Evolutionary conservation across 257 asterid species (phyloP), one percentile per base, ranked within the genome.

Genomic region (Fraxinus cuspidata): DNA sequence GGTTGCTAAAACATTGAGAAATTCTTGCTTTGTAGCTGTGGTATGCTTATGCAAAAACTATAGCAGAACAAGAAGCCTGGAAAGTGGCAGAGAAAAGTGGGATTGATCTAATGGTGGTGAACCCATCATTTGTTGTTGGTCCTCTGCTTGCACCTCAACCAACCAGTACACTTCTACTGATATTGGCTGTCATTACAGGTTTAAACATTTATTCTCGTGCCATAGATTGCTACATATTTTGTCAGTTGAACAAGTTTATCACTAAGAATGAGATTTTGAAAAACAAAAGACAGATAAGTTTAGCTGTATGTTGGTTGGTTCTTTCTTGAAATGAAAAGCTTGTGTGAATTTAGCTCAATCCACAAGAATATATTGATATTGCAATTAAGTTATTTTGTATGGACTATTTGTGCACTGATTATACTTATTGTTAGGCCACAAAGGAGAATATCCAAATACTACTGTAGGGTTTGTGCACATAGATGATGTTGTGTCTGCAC

Each of bases 41-140:
- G 99, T 92, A 94, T 87, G 92, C 96, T 60, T 94, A 89, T 79
- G 96, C 98, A 37, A 95, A 95, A 84, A 92, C 99, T 4, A 3
- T 75, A 77, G 98, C 96, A 44, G 99, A 95, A 76, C 71, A 87
- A 75, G 90, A 91, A 79, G 99, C 99, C 1, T 92, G 99, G 98
- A 85, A 82, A 72, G 75, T 81, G 7, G 96, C 98, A 4, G 69
- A 85, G 82, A 90, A 90, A 77, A 83, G 51, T 80, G 96, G 90
- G 58, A 85, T 93, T 1, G 88, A 90, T 78, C 84, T 95, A 25
- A 96, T 95, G 56, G 98, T 93, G 81, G 97, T 95, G 84, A 95
- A 40, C 16, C 49, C 49, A 10, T 40, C 49, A 40, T 40, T 40
- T 40, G 94, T 92, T 0, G 91, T 96, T 7, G 99, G 99, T n/a